Evolutionary conservation across 495 filamentous ascomycete genomes (phyloP).

Genomic region (Daldinia loculata): DNA sequence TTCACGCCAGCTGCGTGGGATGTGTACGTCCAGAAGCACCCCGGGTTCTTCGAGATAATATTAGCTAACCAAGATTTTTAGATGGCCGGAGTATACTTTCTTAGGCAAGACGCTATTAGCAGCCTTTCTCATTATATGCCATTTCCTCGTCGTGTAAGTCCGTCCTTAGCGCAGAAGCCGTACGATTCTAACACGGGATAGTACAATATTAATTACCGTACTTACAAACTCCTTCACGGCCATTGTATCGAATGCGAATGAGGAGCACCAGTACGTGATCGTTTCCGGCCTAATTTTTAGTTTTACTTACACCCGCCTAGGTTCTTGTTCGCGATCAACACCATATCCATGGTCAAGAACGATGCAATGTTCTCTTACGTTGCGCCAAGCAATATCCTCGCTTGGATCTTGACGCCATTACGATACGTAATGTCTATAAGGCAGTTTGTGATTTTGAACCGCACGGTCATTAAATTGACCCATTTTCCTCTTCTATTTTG

Average conservation of each 20-base stretch:
- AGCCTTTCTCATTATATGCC: conserved; percentile 89
- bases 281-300: background rate
- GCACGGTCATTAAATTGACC: conserved; percentile 86
- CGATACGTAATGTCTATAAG: conserved; percentile 80
- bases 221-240: conserved; percentile 94
- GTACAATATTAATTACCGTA: conserved; percentile 89
- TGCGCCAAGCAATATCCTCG: conserved; percentile 86
- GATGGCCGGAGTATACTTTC: conserved; percentile 81
- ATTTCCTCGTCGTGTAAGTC: conserved; percentile 83
- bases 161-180: background rate
- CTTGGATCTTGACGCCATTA: conserved; percentile 83
- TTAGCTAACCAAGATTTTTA: conserved; percentile 51
- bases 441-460: conserved; percentile 81
- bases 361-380: conserved; percentile 93
- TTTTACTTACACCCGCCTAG: conserved; percentile 38
- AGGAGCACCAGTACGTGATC: conserved; percentile 78
- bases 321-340: conserved; percentile 92
- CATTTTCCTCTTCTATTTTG: conserved; percentile 86
- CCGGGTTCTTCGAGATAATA: background rate
- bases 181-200: conserved; percentile 39
- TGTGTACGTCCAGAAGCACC: conserved; percentile 47
- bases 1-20: conserved; percentile 67
- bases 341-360: conserved; percentile 95
- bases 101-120: conserved; percentile 78
- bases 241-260: conserved; percentile 87